Percentiles rank a stretch among this genome's conserved stretches.
Evolutionary conservation across 2,329 filamentous ascomycete species (phyloP).

Genomic region (Exophiala oligosperma): DNA sequence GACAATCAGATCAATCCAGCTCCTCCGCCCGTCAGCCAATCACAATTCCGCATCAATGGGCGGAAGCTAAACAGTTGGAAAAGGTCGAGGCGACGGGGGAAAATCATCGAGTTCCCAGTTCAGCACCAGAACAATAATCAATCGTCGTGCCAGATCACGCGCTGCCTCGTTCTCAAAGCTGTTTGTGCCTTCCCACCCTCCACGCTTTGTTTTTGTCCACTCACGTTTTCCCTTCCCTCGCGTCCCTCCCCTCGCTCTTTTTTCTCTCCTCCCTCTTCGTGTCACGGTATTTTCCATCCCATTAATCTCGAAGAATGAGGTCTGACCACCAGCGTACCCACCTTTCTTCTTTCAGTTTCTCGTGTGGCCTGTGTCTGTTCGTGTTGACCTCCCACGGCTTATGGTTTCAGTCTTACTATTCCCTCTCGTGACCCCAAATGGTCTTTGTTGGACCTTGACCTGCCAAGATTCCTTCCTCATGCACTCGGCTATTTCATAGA

Average conservation of each 20-base stretch:
- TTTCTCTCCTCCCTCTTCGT: neutral
- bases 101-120: neutral
- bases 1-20: constrained; percentile 8
- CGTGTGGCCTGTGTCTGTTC: neutral
- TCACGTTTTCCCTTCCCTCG: constrained; percentile 20
- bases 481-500: too few relatives aligned
- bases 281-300: neutral
- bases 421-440: too few relatives aligned
- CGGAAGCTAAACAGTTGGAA: neutral
- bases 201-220: neutral
- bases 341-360: neutral
- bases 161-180: neutral
- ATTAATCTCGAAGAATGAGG: neutral
- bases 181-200: constrained; percentile 1
- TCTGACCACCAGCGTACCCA: neutral
- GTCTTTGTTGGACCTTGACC: too few relatives aligned
- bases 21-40: constrained; percentile 22
- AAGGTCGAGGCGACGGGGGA: neutral
- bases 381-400: neutral
- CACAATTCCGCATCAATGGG: neutral
- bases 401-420: neutral
- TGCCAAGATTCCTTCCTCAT: too few relatives aligned
- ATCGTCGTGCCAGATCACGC: constrained; percentile 11
- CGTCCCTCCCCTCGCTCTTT: constrained; percentile 25
- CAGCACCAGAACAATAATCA: constrained; percentile 2